A percentile compares a stretch with the other conserved stretches of the same genome.
These are phyloP conservation scores for Colletotrichum tanaceti DNA, from an alignment of 2,329 filamentous ascomycete species.

Conservation along the genomic window DNA sequence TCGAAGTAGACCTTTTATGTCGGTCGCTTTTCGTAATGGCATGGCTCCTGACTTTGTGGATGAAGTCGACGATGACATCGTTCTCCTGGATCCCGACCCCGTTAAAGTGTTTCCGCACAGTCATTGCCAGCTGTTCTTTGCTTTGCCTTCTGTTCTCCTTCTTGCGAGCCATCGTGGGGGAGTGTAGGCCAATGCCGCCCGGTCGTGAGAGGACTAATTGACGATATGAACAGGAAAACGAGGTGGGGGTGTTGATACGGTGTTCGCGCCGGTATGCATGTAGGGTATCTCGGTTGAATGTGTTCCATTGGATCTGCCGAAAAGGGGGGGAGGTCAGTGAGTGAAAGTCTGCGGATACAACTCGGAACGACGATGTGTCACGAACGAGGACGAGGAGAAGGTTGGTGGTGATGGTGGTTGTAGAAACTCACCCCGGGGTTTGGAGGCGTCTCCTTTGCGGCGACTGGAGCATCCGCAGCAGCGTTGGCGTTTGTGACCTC, in stretches of 20 bases:
- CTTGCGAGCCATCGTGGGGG: constrained; percentile 79
- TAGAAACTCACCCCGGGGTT: constrained; percentile 30
- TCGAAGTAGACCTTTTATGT: constrained; percentile 27
- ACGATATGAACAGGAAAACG: constrained; percentile 74
- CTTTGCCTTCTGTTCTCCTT: constrained; percentile 73
- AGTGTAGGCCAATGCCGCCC: constrained; percentile 75
- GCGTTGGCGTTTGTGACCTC: constrained; percentile 47
- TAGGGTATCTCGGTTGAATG: constrained; percentile 74
- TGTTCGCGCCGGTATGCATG: constrained; percentile 82
- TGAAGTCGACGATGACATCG: constrained; percentile 83
- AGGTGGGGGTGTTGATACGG: constrained; percentile 75
- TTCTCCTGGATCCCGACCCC: constrained; percentile 81
- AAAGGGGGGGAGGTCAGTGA: constrained; percentile 28
- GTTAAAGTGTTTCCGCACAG: constrained; percentile 87
- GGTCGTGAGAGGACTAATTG: constrained; percentile 71
- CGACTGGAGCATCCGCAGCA: constrained; percentile 43
- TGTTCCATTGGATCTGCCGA: constrained; percentile 71
- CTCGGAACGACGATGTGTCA: constrained; percentile 32
- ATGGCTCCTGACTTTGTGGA: constrained; percentile 70
- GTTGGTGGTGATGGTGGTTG: too few species aligned
- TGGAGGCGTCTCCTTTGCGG: constrained; percentile 35
- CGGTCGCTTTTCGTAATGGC: constrained; percentile 39
- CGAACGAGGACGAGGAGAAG: neutral
- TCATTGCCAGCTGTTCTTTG: constrained; percentile 77
- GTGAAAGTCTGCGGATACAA: constrained; percentile 12